A percentile compares a stretch with the other conserved stretches of the same genome.
These are phyloP conservation scores for Farysia itapuensis DNA, from an alignment of 1,284 basidiomycete genomes.

Conservation along the genomic window DNA sequence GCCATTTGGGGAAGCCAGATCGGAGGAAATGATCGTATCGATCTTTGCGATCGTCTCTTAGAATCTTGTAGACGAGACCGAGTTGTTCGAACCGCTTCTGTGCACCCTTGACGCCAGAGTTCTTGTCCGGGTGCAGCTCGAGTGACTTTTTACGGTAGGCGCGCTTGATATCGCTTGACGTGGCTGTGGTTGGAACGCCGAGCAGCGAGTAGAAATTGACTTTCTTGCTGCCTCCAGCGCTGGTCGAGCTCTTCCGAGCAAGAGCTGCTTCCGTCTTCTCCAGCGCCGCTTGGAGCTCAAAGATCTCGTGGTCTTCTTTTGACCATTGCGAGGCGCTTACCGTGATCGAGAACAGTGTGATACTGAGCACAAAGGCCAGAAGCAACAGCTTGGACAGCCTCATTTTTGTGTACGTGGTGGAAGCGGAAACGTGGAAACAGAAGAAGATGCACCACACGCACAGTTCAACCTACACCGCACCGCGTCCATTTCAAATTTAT, in stretches of 20 bases:
- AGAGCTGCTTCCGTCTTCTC: conserved; percentile 21
- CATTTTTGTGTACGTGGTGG: conserved; percentile 4
- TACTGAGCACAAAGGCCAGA: conserved; percentile 1
- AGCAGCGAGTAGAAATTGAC: conserved; percentile 55
- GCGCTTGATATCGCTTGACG: conserved; percentile 39
- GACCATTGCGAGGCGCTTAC: conserved; percentile 32
- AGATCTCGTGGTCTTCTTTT: conserved; percentile 56
- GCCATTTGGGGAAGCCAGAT: conserved; percentile 57
- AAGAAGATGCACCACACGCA: too few relatives aligned
- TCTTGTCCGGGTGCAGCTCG: conserved; percentile 58
- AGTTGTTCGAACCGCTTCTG: conserved; percentile 54
- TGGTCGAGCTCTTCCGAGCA: not conserved
- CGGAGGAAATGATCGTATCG: conserved; percentile 56
- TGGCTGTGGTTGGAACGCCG: conserved; percentile 29
- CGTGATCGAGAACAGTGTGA: conserved; percentile 12
- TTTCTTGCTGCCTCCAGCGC: conserved; percentile 21
- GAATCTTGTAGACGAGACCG: conserved; percentile 55
- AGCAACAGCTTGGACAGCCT: conserved; percentile 14
- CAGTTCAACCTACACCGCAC: too few relatives aligned
- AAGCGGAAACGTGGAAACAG: too few relatives aligned
- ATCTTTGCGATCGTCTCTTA: conserved; percentile 54
- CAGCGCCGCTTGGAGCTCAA: conserved; percentile 54
- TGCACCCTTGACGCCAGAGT: conserved; percentile 31
- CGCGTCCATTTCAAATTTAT: too few relatives aligned
- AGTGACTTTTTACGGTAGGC: conserved; percentile 54